phyloP scores from a whole-genome alignment of 257 asterid species.

The Nicotiana attenuata region DNA sequence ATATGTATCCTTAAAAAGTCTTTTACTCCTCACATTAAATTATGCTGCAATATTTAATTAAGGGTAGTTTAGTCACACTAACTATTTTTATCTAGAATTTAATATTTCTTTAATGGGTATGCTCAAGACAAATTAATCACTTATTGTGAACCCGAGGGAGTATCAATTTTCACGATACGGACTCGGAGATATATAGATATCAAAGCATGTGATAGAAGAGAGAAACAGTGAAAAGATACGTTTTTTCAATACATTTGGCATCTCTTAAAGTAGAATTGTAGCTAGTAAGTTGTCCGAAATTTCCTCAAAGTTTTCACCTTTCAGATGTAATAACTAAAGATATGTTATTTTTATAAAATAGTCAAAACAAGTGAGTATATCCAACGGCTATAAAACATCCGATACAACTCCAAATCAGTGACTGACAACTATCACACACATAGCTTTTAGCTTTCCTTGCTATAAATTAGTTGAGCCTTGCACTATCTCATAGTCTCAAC shows the following conservation, averaged over 20 bases:
- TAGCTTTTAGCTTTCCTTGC: not conserved
- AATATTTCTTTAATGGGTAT: too few relatives aligned
- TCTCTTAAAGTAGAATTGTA: slow-evolving; percentile 3
- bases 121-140: too few relatives aligned
- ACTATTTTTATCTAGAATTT: too few relatives aligned
- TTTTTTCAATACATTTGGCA: not conserved
- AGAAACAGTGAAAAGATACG: not conserved
- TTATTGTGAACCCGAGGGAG: too few relatives aligned
- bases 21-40: too few relatives aligned
- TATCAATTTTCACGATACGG: too few relatives aligned
- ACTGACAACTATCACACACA: not conserved
- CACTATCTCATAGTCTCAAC: not conserved
- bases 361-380: not conserved
- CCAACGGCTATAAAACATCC: not conserved
- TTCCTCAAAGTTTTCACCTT: not conserved
- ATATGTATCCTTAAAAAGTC: too few relatives aligned
- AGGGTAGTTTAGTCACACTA: too few relatives aligned
- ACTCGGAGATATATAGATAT: not conserved
- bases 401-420: not conserved
- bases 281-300: not conserved
- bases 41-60: too few relatives aligned
- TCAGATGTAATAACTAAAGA: not conserved
- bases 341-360: not conserved
- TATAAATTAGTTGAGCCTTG: not conserved
- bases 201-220: not conserved